These are phyloP conservation scores for Sarocladium kiliense DNA, from an alignment of 2,329 filamentous ascomycete species.

Conservation along the genomic window DNA sequence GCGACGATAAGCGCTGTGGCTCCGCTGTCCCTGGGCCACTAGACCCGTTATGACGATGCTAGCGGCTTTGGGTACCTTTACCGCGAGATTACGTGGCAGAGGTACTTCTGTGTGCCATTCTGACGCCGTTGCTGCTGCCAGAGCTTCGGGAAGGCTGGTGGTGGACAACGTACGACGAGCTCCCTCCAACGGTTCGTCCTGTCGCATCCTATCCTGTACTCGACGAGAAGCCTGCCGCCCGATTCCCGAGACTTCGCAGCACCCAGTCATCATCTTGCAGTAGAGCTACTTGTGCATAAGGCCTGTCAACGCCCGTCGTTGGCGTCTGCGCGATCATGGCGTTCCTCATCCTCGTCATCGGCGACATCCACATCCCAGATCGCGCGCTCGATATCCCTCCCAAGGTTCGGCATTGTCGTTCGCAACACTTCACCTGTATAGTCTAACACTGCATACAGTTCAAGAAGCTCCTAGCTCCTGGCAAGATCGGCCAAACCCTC, in stretches of 20 bases:
- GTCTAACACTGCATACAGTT: constrained; percentile 46
- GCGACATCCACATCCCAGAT: constrained; percentile 91
- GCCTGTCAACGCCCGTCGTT: background rate
- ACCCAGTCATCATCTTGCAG: background rate
- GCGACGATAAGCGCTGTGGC: constrained; percentile 1
- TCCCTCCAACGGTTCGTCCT: background rate
- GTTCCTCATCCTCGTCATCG: constrained; percentile 85
- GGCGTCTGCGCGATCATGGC: constrained; percentile 55
- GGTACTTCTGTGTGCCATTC: background rate
- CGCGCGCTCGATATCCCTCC: constrained; percentile 84
- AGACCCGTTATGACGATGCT: constrained; percentile 8
- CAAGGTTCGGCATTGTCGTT: constrained; percentile 42
- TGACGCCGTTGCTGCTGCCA: background rate
- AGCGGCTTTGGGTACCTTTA: background rate
- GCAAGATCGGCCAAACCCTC: constrained; percentile 77
- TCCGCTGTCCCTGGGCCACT: background rate
- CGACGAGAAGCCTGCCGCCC: background rate
- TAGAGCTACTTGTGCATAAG: background rate
- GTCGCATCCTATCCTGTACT: background rate
- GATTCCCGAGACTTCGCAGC: background rate
- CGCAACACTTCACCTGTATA: background rate
- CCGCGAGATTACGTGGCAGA: background rate
- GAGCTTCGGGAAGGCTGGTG: constrained; percentile 3
- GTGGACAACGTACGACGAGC: background rate
- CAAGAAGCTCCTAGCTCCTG: constrained; percentile 77